Conservation (phyloP, 169 alveolate genomes). For the Plasmodium berghei region DNA sequence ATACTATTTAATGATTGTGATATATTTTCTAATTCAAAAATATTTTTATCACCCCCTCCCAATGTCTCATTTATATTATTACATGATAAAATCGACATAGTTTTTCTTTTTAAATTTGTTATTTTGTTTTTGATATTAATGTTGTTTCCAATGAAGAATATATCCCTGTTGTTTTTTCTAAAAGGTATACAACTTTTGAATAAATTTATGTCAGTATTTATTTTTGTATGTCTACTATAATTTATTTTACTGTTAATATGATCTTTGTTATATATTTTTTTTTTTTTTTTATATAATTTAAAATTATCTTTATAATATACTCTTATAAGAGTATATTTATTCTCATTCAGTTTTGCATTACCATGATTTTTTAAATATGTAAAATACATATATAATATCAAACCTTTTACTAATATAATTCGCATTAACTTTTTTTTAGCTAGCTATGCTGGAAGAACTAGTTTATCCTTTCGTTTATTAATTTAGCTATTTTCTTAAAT, state of each 20-base stretch:
- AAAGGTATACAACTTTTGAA: conserved; percentile 11
- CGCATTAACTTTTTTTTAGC: not conserved
- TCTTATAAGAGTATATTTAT: conserved; percentile 42
- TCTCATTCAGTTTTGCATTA: conserved; percentile 29
- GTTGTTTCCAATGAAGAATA: conserved; percentile 1
- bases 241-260: not conserved
- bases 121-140: not conserved
- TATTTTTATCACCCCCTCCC: conserved; percentile 10
- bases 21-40: conserved; percentile 51
- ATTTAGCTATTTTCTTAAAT: no score
- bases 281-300: conserved; percentile 12
- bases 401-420: not conserved
- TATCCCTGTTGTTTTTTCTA: not conserved
- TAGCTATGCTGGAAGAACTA: not conserved
- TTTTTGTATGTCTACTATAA: no score
- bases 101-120: conserved; percentile 5
- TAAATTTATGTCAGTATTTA: no score
- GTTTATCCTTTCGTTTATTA: no score
- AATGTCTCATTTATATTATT: conserved; percentile 21
- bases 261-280: conserved; percentile 9
- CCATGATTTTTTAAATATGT: conserved; percentile 23
- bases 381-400: conserved; percentile 30
- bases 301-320: conserved; percentile 22
- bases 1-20: conserved; percentile 1
- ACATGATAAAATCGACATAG: conserved; percentile 23